A percentile compares a stretch with the other conserved stretches of the same genome.
These are phyloP conservation scores for Euphorbia schlechtendalii DNA, from an alignment of 441 rosid genomes.

Conservation along the genomic window DNA sequence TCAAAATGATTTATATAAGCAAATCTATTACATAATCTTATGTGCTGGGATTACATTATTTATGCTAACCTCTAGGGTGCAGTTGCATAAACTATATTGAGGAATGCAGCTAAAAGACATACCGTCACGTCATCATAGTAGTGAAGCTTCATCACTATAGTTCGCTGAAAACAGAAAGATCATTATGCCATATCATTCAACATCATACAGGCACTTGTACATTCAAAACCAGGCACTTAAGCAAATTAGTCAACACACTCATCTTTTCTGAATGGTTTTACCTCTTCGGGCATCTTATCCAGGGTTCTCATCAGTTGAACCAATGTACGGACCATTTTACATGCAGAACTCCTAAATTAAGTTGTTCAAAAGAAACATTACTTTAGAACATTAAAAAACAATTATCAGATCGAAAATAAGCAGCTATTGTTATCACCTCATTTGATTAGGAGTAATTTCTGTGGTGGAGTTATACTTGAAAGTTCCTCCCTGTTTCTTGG, in stretches of 20 bases:
- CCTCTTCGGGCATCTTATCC: conserved; percentile 94
- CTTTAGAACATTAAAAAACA: not conserved
- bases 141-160: conserved; percentile 87
- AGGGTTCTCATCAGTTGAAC: conserved; percentile 96
- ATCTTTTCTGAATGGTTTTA: conserved; percentile 21
- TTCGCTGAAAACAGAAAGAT: conserved; percentile 53
- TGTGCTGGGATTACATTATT: not conserved
- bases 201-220: not conserved
- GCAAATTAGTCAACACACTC: not conserved
- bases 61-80: not conserved
- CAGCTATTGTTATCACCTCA: conserved; percentile 49
- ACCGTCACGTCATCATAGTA: conserved; percentile 96
- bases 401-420: not conserved
- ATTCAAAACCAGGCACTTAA: not conserved
- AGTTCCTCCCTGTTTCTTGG: conserved; percentile 62
- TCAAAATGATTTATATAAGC: not conserved
- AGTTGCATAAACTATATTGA: not conserved
- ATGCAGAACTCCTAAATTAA: conserved; percentile 77
- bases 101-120: conserved; percentile 25
- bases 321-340: conserved; percentile 92
- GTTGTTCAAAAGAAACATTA: conserved; percentile 1
- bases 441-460: conserved; percentile 82
- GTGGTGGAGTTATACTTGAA: conserved; percentile 62
- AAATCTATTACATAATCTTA: conserved; percentile 5
- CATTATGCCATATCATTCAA: conserved; percentile 11